A percentile compares a stretch with the other conserved stretches of the same genome.
Conservation (phyloP, 192 early-diverging fungal genomes). For the Anaeromyces robustus region DNA sequence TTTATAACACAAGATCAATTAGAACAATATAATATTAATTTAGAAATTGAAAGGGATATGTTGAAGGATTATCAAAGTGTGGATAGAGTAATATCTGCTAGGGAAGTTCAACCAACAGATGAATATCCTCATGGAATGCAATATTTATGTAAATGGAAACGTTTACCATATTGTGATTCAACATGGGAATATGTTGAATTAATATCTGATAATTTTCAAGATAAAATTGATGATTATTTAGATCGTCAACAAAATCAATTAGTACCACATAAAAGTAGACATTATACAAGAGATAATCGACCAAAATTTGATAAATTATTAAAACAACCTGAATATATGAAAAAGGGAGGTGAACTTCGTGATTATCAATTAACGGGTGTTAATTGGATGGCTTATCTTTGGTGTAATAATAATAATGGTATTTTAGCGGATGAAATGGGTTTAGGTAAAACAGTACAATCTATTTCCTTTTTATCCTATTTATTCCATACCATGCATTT, state of each 20-base stretch:
- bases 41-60: constrained; percentile 61
- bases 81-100: constrained; percentile 71
- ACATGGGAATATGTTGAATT: constrained; percentile 77
- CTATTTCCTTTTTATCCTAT: constrained; percentile 80
- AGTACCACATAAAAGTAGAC: constrained; percentile 54
- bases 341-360: constrained; percentile 67
- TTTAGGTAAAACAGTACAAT: constrained; percentile 94
- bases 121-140: constrained; percentile 35
- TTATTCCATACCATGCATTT: constrained; percentile 68
- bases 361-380: constrained; percentile 91
- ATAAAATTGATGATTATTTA: constrained; percentile 63
- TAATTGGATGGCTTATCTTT: constrained; percentile 94
- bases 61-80: constrained; percentile 72
- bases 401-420: constrained; percentile 90
- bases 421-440: constrained; percentile 91
- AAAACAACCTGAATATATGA: constrained; percentile 66
- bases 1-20: constrained; percentile 71
- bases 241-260: constrained; percentile 55
- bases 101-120: constrained; percentile 18
- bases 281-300: constrained; percentile 26
- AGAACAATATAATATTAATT: constrained; percentile 69
- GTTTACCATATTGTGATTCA: constrained; percentile 68
- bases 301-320: constrained; percentile 61
- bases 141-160: constrained; percentile 89
- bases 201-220: constrained; percentile 52